These are phyloP conservation scores for Puccinia brachypodii DNA, from an alignment of 1,284 basidiomycete genomes.

Conservation along the genomic window DNA sequence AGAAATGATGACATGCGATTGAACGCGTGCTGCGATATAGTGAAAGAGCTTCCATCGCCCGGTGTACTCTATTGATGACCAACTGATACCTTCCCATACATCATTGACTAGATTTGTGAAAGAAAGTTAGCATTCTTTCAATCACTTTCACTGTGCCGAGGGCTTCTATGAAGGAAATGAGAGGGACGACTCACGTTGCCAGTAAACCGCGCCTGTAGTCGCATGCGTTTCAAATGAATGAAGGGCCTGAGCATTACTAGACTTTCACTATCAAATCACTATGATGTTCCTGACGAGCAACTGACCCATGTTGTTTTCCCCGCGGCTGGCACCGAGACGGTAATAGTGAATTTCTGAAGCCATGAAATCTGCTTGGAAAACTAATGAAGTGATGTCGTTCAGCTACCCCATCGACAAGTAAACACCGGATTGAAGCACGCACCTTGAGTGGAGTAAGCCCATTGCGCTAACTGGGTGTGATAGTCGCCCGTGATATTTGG, in stretches of 20 bases:
- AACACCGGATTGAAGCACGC: constrained; percentile 58
- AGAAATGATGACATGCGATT: constrained; percentile 62
- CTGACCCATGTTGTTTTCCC: constrained; percentile 66
- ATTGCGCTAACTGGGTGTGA: constrained; percentile 48
- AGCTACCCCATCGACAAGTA: not conserved
- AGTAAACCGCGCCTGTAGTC: constrained; percentile 51
- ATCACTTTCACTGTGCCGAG: too few relatives aligned
- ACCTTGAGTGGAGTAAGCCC: constrained; percentile 51
- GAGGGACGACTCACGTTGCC: constrained; percentile 50
- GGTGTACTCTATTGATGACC: constrained; percentile 66
- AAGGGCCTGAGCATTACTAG: not conserved
- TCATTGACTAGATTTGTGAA: too few relatives aligned
- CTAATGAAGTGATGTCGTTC: constrained; percentile 60
- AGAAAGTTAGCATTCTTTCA: too few relatives aligned
- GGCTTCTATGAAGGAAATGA: too few relatives aligned
- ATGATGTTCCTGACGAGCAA: constrained; percentile 52
- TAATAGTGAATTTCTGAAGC: constrained; percentile 66
- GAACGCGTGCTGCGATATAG: constrained; percentile 62
- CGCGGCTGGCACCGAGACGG: constrained; percentile 63
- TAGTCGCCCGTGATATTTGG: constrained; percentile 40
- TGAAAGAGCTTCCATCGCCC: constrained; percentile 67
- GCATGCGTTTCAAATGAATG: not conserved
- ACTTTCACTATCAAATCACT: not conserved
- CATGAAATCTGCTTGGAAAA: constrained; percentile 65
- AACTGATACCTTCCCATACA: constrained; percentile 68